These are phyloP conservation scores for Globisporangium rhizosaccharum DNA, from an alignment of 352 stramenopile genomes.

Conservation along the genomic window DNA sequence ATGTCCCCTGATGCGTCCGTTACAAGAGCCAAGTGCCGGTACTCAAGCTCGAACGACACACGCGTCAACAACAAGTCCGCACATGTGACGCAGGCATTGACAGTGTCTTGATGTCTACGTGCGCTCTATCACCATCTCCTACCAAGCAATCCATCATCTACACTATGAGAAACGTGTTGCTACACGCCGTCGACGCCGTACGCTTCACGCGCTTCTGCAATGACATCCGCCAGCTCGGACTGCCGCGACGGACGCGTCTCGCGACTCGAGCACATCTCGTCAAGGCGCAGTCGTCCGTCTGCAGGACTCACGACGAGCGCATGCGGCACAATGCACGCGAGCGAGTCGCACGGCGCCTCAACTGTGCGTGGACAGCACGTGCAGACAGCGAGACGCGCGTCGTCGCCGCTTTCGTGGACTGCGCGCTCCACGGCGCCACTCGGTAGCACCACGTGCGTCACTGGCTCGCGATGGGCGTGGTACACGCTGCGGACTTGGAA, in stretches of 20 bases:
- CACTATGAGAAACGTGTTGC: too few species aligned
- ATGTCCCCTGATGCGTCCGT: too few species aligned
- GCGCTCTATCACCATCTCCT: too few species aligned
- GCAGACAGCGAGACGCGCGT: conserved; percentile 38
- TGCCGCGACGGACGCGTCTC: neutral
- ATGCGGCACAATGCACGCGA: conserved; percentile 53
- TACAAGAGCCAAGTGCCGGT: too few species aligned
- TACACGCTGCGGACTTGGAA: conserved; percentile 41
- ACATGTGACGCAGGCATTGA: too few species aligned
- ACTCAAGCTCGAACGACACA: too few species aligned
- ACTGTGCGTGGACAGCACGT: conserved; percentile 25
- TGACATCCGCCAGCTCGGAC: conserved; percentile 8
- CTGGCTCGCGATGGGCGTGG: conserved; percentile 16
- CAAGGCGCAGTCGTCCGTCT: conserved; percentile 1
- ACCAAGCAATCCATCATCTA: too few species aligned
- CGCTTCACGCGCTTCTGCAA: conserved; percentile 10
- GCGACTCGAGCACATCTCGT: conserved; percentile 8
- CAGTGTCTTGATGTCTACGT: too few species aligned
- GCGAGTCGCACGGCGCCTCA: conserved; percentile 38
- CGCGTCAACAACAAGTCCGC: too few species aligned
- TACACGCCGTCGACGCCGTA: conserved; percentile 9
- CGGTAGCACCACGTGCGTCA: conserved; percentile 18
- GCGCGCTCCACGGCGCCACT: neutral
- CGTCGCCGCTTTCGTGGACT: conserved; percentile 14
- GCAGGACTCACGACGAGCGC: conserved; percentile 36